Evolutionary conservation across 2,329 filamentous ascomycete species (phyloP).

Genomic region (Nemania serpens): DNA sequence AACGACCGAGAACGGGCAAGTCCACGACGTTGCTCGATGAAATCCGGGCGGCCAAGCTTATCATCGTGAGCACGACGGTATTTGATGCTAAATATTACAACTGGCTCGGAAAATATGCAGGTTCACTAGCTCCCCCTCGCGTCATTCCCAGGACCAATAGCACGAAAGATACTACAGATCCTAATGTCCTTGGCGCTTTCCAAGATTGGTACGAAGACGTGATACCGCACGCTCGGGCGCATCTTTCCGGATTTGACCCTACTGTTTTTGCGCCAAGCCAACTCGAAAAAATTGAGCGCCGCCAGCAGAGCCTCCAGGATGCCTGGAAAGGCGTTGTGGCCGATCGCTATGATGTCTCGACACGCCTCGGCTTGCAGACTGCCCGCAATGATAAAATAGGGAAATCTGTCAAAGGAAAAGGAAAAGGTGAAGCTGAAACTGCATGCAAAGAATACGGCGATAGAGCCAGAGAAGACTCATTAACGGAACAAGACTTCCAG

Average conservation of each 20-base stretch:
- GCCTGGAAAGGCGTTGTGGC: constrained; percentile 11
- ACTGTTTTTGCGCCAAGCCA: constrained; percentile 6
- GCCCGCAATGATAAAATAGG: not conserved
- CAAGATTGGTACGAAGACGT: constrained; percentile 36
- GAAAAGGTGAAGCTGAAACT: not conserved
- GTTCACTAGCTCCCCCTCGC: constrained; percentile 20
- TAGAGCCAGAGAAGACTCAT: not conserved
- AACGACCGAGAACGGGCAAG: constrained; percentile 1
- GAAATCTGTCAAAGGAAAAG: not conserved
- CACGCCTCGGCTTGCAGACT: constrained; percentile 19
- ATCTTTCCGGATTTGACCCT: constrained; percentile 21
- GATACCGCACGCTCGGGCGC: constrained; percentile 12
- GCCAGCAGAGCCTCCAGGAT: constrained; percentile 6
- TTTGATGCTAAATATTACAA: constrained; percentile 34
- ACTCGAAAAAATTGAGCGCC: constrained; percentile 13
- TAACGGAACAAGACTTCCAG: constrained; percentile 14
- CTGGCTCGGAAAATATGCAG: constrained; percentile 28
- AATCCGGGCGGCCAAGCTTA: constrained; percentile 44
- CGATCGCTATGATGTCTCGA: constrained; percentile 19
- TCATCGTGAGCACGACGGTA: constrained; percentile 43
- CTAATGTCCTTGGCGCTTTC: constrained; percentile 27
- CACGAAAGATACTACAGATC: constrained; percentile 9
- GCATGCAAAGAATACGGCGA: constrained; percentile 5
- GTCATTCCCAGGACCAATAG: constrained; percentile 9
- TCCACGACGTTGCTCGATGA: constrained; percentile 4